Conservation (phyloP, 192 early-diverging fungal species). For the Chytriomyces sp. region DNA sequence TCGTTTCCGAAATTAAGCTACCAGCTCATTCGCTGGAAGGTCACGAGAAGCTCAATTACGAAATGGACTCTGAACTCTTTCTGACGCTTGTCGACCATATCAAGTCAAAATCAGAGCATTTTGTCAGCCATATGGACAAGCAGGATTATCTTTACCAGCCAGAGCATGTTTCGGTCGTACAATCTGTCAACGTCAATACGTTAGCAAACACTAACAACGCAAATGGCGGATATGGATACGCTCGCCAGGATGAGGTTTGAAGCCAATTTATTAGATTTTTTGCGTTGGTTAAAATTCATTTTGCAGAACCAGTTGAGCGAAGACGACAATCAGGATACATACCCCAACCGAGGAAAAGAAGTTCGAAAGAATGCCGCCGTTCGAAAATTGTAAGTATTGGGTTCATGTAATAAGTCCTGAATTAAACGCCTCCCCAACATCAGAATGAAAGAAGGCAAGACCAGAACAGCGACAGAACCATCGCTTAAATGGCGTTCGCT, state of each 20-base stretch:
- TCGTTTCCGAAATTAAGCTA: background rate
- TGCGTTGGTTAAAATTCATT: no score
- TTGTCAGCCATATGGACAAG: conserved; percentile 50
- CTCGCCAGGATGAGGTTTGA: no score
- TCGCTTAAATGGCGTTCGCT: conserved; percentile 49
- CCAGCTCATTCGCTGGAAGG: conserved; percentile 29
- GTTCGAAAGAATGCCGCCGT: background rate
- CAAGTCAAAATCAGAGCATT: conserved; percentile 44
- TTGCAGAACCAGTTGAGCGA: no score
- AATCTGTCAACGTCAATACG: no score
- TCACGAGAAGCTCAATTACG: conserved; percentile 59
- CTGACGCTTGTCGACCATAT: conserved; percentile 54
- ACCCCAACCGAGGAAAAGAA: background rate
- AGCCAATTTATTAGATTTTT: no score
- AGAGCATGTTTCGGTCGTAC: no score
- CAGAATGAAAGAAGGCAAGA: conserved; percentile 14
- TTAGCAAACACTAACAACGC: no score
- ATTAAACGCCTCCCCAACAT: background rate
- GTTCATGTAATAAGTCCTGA: background rate
- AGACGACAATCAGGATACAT: background rate
- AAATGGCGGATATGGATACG: no score
- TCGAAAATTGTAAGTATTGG: background rate
- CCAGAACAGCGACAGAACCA: conserved; percentile 35
- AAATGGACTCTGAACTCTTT: conserved; percentile 47
- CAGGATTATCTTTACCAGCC: conserved; percentile 58